phyloP scores from a whole-genome alignment of 2,329 filamentous ascomycete genomes.

The Phaeosphaeria sp. region DNA sequence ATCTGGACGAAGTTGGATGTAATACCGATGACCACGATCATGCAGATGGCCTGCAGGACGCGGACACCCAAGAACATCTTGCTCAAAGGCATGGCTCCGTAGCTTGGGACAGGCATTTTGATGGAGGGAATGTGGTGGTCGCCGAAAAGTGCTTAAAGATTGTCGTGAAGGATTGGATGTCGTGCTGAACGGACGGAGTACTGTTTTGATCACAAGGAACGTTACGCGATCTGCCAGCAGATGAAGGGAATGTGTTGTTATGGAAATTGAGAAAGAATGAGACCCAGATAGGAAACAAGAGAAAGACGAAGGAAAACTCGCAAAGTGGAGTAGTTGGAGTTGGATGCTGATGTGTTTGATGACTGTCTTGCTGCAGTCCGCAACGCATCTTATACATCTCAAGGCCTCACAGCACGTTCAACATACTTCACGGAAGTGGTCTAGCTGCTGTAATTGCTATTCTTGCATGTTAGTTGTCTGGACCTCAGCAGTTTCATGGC shows the following conservation, averaged over 20 bases:
- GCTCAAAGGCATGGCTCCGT: conserved; percentile 72
- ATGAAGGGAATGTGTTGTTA: conserved; percentile 32
- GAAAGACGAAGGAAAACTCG: conserved; percentile 40
- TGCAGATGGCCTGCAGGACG: conserved; percentile 71
- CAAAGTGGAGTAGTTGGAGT: conserved; percentile 40
- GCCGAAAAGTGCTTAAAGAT: conserved; percentile 10
- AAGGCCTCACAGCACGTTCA: conserved; percentile 16
- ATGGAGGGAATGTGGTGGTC: conserved; percentile 22
- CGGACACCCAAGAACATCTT: conserved; percentile 79
- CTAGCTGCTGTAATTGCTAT: conserved; percentile 40
- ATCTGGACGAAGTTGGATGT: conserved; percentile 81
- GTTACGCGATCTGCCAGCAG: conserved; percentile 47
- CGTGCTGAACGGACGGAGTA: conserved; percentile 25
- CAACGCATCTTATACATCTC: conserved; percentile 39
- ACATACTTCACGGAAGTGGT: conserved; percentile 24
- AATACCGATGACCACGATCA: conserved; percentile 81
- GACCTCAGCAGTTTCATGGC: conserved; percentile 43
- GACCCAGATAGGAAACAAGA: conserved; percentile 40
- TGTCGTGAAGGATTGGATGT: conserved; percentile 26
- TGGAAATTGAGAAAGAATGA: conserved; percentile 16
- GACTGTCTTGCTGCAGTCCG: conserved; percentile 19
- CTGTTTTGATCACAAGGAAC: conserved; percentile 36
- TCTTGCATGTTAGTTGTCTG: conserved; percentile 39
- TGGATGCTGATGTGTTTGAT: conserved; percentile 45
- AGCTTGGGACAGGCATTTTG: conserved; percentile 63